Conservation (phyloP, 2,329 filamentous ascomycete species). For the Myriosclerotinia curreyana region DNA sequence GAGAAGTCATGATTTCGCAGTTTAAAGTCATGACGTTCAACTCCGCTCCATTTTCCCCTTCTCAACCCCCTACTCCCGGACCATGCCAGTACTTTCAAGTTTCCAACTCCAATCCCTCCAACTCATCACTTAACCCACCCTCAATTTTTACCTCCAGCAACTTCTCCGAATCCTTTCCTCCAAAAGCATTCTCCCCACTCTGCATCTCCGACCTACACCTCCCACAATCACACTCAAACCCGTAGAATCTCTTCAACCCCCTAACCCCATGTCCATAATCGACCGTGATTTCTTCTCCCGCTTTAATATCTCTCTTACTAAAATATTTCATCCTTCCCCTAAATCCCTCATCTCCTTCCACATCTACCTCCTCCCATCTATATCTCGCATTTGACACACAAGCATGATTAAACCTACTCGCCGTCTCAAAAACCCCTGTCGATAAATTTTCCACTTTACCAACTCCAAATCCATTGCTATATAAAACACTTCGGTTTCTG, state of each 20-base stretch:
- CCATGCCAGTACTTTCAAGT: too few species aligned
- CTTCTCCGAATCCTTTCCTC: not conserved
- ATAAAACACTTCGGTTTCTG: conserved; percentile 28
- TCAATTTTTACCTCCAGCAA: not conserved
- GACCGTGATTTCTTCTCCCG: conserved; percentile 35
- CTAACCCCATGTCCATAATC: conserved; percentile 33
- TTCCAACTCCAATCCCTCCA: not conserved
- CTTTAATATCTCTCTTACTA: conserved; percentile 28
- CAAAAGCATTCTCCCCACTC: not conserved
- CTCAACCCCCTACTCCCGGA: too few species aligned
- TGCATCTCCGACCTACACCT: conserved; percentile 9
- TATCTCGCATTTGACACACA: conserved; percentile 31
- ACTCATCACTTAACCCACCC: not conserved
- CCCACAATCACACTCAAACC: conserved; percentile 35
- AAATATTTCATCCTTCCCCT: conserved; percentile 29
- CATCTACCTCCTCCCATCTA: conserved; percentile 28
- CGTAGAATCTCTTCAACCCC: conserved; percentile 31
- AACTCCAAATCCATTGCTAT: conserved; percentile 32
- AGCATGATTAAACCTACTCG: conserved; percentile 26
- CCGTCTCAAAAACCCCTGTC: conserved; percentile 32
- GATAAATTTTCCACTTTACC: conserved; percentile 19
- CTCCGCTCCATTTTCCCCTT: too few species aligned
- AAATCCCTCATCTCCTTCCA: conserved; percentile 14
- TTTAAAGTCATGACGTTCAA: too few species aligned
- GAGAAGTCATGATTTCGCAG: too few species aligned